Evolutionary conservation across 805 yeast genomes (phyloP).

Genomic region (Kodamaea laetipori): DNA sequence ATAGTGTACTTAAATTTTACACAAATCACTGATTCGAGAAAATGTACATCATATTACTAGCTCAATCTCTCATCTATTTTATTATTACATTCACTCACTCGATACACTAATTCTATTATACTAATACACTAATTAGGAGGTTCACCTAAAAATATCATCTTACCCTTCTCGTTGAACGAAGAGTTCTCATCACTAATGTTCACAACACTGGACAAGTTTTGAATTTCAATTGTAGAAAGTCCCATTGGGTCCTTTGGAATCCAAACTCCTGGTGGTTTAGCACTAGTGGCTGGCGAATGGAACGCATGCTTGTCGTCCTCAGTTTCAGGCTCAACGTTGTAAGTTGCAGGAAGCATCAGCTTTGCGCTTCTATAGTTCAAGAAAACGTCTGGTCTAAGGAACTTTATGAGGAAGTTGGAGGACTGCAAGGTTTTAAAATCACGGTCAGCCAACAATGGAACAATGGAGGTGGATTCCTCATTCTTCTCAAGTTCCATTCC

Average conservation of each 20-base stretch:
- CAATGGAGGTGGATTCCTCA: constrained; percentile 25
- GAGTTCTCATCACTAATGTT: constrained; percentile 72
- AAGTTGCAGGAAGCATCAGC: constrained; percentile 36
- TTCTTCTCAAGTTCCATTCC: constrained; percentile 19
- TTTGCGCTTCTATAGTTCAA: constrained; percentile 44
- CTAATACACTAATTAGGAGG: constrained; percentile 26
- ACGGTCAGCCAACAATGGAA: constrained; percentile 76
- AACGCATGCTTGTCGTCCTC: constrained; percentile 64
- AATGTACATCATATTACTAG: too few species aligned
- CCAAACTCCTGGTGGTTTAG: constrained; percentile 80
- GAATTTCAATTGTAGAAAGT: constrained; percentile 62
- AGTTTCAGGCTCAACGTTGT: constrained; percentile 40
- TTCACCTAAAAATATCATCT: constrained; percentile 31
- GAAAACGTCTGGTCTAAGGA: constrained; percentile 62
- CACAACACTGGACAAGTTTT: constrained; percentile 55
- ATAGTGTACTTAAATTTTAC: too few species aligned
- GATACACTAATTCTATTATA: too few species aligned
- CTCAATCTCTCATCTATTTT: too few species aligned
- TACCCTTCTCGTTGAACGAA: constrained; percentile 44
- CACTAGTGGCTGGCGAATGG: constrained; percentile 71
- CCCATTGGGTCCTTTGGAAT: constrained; percentile 90
- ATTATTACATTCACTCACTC: too few species aligned
- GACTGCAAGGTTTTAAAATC: constrained; percentile 40
- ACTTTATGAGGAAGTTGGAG: constrained; percentile 50
- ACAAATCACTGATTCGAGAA: too few species aligned